These are phyloP conservation scores for Talaromyces sp. DNA, from an alignment of 2,329 filamentous ascomycete genomes.

Conservation along the genomic window DNA sequence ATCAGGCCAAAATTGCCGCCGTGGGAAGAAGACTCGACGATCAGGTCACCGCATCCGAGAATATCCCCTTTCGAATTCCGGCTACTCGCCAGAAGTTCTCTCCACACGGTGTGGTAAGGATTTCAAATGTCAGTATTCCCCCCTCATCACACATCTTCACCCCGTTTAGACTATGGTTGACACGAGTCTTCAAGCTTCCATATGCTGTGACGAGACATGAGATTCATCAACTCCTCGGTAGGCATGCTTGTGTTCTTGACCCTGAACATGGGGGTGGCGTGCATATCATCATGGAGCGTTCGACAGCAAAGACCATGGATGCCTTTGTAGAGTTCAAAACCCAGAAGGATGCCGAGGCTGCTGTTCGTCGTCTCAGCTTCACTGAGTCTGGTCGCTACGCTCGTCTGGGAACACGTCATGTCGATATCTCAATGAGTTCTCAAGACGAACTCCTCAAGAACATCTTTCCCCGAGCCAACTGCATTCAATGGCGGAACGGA, in stretches of 20 bases:
- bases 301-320: conserved; percentile 54
- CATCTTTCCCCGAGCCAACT: conserved; percentile 50
- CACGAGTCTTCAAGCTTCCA: conserved; percentile 38
- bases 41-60: neutral
- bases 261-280: conserved; percentile 40
- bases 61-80: conserved; percentile 9
- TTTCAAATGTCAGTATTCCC: conserved; percentile 30
- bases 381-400: conserved; percentile 33
- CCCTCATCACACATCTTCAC: neutral
- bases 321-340: conserved; percentile 46
- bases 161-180: neutral
- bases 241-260: conserved; percentile 35
- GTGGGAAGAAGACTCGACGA: conserved; percentile 5
- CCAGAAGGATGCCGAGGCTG: conserved; percentile 32
- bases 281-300: conserved; percentile 56
- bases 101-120: conserved; percentile 29
- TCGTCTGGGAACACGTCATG: conserved; percentile 45
- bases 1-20: neutral
- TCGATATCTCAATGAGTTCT: conserved; percentile 43
- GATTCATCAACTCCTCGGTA: conserved; percentile 44
- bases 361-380: conserved; percentile 32
- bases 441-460: conserved; percentile 48
- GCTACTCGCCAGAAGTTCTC: neutral
- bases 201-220: conserved; percentile 48
- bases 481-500: conserved; percentile 41